phyloP scores from a whole-genome alignment of 441 rosid genomes.

The Adansonia grandidieri region DNA sequence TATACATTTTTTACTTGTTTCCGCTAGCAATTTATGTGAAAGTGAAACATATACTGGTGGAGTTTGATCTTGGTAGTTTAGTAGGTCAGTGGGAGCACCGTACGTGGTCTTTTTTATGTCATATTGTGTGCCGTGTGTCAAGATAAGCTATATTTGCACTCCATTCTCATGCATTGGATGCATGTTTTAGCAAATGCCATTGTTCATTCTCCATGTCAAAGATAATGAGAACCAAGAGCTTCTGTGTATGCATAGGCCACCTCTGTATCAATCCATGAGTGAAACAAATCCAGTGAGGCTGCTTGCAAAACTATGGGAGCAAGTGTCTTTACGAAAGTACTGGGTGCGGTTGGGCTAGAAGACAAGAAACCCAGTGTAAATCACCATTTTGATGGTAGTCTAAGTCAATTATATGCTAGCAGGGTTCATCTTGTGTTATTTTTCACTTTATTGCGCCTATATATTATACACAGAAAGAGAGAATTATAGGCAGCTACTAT shows the following conservation, averaged over 20 bases:
- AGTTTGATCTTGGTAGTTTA: not conserved
- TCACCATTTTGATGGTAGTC: conserved; percentile 10
- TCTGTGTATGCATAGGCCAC: not conserved
- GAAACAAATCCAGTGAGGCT: not conserved
- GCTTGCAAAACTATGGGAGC: not conserved
- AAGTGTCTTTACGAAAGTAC: not conserved
- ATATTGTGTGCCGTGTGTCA: not conserved
- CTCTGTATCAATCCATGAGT: not conserved
- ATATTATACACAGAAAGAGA: not conserved
- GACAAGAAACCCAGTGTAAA: not conserved
- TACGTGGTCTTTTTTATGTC: not conserved
- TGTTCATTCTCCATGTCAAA: not conserved
- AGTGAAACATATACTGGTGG: not conserved
- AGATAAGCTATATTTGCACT: conserved; percentile 3
- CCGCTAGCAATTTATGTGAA: not conserved
- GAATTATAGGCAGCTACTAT: not conserved
- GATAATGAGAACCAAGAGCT: not conserved
- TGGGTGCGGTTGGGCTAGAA: not conserved
- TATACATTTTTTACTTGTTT: not conserved
- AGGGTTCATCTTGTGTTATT: not conserved
- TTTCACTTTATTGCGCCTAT: not conserved
- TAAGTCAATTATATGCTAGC: not conserved
- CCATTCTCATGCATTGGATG: not conserved
- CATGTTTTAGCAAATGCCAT: not conserved
- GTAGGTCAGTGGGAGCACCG: not conserved